Evolutionary conservation across 2,329 filamentous ascomycete species (phyloP).

Genomic region (Pseudocercospora vitis): DNA sequence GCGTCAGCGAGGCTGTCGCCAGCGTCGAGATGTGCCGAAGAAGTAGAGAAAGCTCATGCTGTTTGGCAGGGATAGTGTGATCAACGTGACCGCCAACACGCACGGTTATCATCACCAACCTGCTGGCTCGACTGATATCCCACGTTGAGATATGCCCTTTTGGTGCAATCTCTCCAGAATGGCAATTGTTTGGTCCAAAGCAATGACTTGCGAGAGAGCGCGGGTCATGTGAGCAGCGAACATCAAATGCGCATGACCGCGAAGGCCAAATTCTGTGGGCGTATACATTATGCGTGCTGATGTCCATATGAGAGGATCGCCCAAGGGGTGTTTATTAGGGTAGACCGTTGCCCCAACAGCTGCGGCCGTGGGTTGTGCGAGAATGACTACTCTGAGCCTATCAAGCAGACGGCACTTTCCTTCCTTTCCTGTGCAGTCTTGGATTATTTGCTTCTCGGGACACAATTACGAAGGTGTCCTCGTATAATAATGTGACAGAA

Average conservation of each 20-base stretch:
- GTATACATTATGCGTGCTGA: background rate
- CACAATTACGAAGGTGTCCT: too few relatives aligned
- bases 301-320: background rate
- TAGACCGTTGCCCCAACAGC: background rate
- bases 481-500: too few relatives aligned
- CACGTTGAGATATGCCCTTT: background rate
- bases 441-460: too few relatives aligned
- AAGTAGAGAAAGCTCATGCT: background rate
- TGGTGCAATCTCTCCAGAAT: background rate
- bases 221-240: background rate
- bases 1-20: background rate
- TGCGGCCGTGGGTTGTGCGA: background rate
- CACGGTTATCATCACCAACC: background rate
- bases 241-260: background rate
- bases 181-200: background rate
- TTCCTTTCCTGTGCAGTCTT: background rate
- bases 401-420: background rate
- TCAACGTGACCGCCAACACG: background rate
- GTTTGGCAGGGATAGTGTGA: background rate
- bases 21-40: background rate
- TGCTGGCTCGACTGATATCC: background rate
- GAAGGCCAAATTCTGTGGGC: background rate
- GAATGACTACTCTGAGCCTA: too few relatives aligned
- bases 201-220: background rate
- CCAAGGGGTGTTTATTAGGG: background rate